These are phyloP conservation scores for Lentinula edodes DNA, from an alignment of 768 basidiomycete genomes.

Conservation along the genomic window DNA sequence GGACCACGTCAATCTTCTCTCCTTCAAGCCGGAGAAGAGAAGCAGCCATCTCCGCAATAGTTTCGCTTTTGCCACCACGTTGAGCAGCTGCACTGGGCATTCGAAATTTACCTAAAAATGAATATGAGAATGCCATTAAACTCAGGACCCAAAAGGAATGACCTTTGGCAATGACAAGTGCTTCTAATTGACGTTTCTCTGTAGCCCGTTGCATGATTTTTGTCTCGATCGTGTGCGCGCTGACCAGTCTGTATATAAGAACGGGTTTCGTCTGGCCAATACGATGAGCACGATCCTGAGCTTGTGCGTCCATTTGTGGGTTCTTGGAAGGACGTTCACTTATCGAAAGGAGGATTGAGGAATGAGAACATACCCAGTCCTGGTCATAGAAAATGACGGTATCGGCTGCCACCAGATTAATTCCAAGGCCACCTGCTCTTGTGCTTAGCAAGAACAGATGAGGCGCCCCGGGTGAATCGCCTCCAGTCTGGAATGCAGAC, in stretches of 20 bases:
- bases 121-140: not conserved
- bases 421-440: constrained; percentile 72
- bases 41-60: constrained; percentile 76
- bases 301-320: constrained; percentile 95
- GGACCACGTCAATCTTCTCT: constrained; percentile 86
- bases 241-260: constrained; percentile 82
- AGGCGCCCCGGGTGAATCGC: constrained; percentile 57
- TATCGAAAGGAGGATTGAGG: not conserved
- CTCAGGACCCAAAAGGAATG: constrained; percentile 1
- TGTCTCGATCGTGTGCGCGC: constrained; percentile 85
- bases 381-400: constrained; percentile 94
- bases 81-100: constrained; percentile 52
- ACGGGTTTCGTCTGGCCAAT: constrained; percentile 94
- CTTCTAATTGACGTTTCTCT: constrained; percentile 88
- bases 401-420: constrained; percentile 78
- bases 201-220: constrained; percentile 85
- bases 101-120: constrained; percentile 71
- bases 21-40: constrained; percentile 75
- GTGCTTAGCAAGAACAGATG: constrained; percentile 77
- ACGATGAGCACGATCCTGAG: constrained; percentile 91
- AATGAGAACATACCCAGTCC: constrained; percentile 62
- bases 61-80: constrained; percentile 48
- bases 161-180: constrained; percentile 93
- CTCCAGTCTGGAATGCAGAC: constrained; percentile 73
- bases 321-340: constrained; percentile 42